Base-by-base conservation (phyloP, 257 asterid species). In the Verbena officinalis region DNA sequence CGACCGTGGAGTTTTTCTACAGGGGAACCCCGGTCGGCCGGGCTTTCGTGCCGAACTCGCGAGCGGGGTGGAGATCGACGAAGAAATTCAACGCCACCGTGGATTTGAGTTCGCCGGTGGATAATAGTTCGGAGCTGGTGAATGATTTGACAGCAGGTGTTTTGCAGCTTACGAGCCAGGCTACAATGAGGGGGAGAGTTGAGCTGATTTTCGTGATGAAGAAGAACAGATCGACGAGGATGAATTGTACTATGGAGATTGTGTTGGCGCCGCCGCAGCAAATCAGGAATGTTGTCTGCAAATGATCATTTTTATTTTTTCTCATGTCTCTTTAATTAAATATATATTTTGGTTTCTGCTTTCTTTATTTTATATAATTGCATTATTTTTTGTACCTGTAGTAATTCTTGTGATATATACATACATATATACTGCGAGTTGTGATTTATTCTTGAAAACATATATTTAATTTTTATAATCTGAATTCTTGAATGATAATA, bases 121-220 rank as follows among this genome's bases (percentile, higher is more conserved):
- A 20, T n/a, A 52, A 46, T 11, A 3, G 15, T 11, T 27, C 33
- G 17, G 21, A 42, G 49, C 63, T 67, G 0, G 60, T 20, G 1
- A 31, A 23, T 1, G 84, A 81, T 53, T 13, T 76, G 71, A 51
- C 30, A 8, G 55, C 63, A 9, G 83, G 84, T 64, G 13, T 67
- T 0, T 23, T 83, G 59, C 59, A 31, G 13, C 43, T 86, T n/a
- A 69, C 34, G 14, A 27, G 76, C 39, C 54, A 14, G 45, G 73
- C 84, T 7, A 53, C 51, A 24, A 34, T 84, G 73, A 55, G 22
- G 36, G 88, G 91, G 38, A 83, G 62, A 43, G 84, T 77, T 46
- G 72, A 57, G 62, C 11, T 83, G 60, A 11, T 81, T 3, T 50
- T 52, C 11, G 55, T 80, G 14, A 54, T 81, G 62, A 85, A 45